Evolutionary conservation across 2,329 filamentous ascomycete genomes (phyloP).

Genomic region (Hyphodiscus sp.): DNA sequence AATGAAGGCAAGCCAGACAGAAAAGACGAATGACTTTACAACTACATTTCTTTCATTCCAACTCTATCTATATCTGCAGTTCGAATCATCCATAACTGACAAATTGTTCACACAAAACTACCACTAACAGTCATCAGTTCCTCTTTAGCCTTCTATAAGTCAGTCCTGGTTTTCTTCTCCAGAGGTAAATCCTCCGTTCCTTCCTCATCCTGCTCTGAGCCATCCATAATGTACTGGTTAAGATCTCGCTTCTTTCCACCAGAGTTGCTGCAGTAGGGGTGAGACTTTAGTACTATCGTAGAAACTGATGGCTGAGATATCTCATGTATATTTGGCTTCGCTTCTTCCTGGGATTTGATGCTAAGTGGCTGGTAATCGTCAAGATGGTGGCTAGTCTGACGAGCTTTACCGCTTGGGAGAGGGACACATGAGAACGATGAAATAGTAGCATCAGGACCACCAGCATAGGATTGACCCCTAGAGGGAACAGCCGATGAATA

Average conservation of each 20-base stretch:
- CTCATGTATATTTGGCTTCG: neutral
- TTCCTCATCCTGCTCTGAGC: neutral
- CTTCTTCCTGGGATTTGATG: neutral
- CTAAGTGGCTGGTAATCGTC: neutral
- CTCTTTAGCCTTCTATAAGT: neutral
- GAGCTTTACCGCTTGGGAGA: neutral
- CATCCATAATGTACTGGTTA: neutral
- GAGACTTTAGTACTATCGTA: too few relatives aligned
- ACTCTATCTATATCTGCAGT: too few relatives aligned
- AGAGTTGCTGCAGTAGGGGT: too few relatives aligned
- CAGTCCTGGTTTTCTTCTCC: neutral
- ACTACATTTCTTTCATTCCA: too few relatives aligned
- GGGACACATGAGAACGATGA: neutral
- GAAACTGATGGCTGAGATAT: neutral
- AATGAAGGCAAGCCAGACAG: too few relatives aligned
- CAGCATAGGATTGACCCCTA: too few relatives aligned
- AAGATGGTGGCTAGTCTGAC: neutral
- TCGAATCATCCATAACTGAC: too few relatives aligned
- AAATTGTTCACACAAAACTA: neutral
- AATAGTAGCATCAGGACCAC: neutral
- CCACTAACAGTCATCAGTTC: neutral
- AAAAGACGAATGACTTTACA: too few relatives aligned
- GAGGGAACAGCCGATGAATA: too few relatives aligned
- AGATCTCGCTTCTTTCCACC: neutral
- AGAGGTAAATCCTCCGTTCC: neutral